These are phyloP conservation scores for Hymenoscyphus albidus DNA, from an alignment of 2,329 filamentous ascomycete genomes.

Conservation along the genomic window DNA sequence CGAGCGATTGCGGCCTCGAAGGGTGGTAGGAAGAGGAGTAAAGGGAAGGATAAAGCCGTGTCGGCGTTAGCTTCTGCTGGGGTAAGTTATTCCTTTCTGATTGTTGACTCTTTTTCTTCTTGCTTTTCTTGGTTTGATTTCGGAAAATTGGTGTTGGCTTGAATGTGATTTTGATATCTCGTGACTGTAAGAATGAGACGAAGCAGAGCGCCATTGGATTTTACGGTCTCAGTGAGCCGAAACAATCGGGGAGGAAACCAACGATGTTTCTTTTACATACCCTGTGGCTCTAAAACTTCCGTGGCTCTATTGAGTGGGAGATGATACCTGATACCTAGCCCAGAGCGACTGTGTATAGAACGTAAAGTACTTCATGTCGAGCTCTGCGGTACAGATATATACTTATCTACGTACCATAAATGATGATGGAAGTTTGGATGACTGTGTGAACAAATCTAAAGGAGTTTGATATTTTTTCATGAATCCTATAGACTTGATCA, in stretches of 20 bases:
- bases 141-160: not conserved
- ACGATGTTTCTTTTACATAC: not conserved
- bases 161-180: not conserved
- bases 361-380: not conserved
- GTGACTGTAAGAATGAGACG: not conserved
- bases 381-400: not conserved
- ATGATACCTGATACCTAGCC: not conserved
- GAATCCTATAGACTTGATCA: not conserved
- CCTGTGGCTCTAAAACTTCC: no score
- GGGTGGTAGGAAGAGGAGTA: constrained; percentile 13
- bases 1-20: not conserved
- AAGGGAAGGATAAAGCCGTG: constrained; percentile 20
- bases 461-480: not conserved
- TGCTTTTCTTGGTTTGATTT: not conserved
- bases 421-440: not conserved
- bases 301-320: not conserved
- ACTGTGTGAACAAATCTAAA: not conserved
- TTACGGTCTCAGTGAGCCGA: not conserved
- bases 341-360: not conserved
- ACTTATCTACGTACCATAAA: not conserved
- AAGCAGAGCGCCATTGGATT: not conserved
- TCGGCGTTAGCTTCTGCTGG: constrained; percentile 25
- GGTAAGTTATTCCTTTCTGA: constrained; percentile 12
- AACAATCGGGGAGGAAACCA: not conserved
- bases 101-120: not conserved